These are phyloP conservation scores for Leishmania arabica DNA, from an alignment of 208 protist genomes.

Conservation along the genomic window DNA sequence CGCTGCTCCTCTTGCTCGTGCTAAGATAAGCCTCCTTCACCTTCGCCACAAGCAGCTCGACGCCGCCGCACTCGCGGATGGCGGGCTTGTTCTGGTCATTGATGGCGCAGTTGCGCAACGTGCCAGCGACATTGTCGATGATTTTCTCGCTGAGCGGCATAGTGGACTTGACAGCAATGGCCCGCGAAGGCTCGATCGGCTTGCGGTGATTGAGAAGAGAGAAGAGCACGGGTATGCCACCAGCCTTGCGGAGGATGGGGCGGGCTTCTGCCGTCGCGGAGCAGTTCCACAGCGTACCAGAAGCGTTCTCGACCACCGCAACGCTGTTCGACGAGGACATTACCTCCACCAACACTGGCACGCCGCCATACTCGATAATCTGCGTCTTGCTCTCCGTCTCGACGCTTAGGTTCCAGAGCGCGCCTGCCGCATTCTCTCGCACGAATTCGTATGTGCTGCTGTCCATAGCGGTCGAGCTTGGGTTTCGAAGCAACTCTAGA, in stretches of 20 bases:
- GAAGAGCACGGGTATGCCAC: slow-evolving; percentile 83
- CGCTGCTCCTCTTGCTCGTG: slow-evolving; percentile 4
- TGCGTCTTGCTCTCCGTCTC: slow-evolving; percentile 91
- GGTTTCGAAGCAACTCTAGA: slow-evolving; percentile 66
- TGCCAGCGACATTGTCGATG: slow-evolving; percentile 90
- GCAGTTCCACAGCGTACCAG: slow-evolving; percentile 94
- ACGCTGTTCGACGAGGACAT: slow-evolving; percentile 70
- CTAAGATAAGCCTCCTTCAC: slow-evolving; percentile 51
- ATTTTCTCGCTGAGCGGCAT: slow-evolving; percentile 73
- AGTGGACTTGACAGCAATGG: slow-evolving; percentile 16
- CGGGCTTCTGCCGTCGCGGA: slow-evolving; percentile 83
- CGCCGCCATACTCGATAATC: slow-evolving; percentile 89
- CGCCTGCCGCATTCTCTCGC: slow-evolving; percentile 91
- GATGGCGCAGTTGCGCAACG: slow-evolving; percentile 92
- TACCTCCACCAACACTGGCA: slow-evolving; percentile 74
- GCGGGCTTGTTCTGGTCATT: slow-evolving; percentile 93
- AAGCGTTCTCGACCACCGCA: slow-evolving; percentile 88
- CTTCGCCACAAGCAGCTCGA: slow-evolving; percentile 77
- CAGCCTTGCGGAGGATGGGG: slow-evolving; percentile 79
- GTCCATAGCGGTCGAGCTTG: slow-evolving; percentile 15
- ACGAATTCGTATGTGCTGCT: slow-evolving; percentile 73
- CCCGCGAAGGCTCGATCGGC: slow-evolving; percentile 13
- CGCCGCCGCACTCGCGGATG: slow-evolving; percentile 82
- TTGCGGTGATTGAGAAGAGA: slow-evolving; percentile 63
- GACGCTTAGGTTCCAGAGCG: slow-evolving; percentile 93